These are phyloP conservation scores for Fusarium veterinarium DNA, from an alignment of 2,329 filamentous ascomycete species.

Conservation along the genomic window DNA sequence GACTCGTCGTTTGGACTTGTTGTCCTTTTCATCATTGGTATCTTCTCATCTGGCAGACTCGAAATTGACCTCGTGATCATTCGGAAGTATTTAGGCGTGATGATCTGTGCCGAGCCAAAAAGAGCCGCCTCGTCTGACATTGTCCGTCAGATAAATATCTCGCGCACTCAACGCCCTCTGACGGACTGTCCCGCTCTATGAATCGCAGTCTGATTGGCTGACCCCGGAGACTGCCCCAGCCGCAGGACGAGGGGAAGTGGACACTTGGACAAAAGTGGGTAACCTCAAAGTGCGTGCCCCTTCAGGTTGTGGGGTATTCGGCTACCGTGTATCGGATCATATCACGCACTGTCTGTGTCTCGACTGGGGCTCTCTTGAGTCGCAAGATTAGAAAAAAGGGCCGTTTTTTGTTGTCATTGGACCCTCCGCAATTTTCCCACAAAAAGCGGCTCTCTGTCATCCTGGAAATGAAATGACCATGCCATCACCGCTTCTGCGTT, in stretches of 20 bases:
- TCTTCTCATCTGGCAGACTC: background rate
- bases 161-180: constrained; percentile 28
- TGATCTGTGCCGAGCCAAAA: constrained; percentile 26
- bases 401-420: constrained; percentile 23
- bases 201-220: constrained; percentile 11
- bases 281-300: constrained; percentile 1
- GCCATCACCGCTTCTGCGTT: constrained; percentile 31
- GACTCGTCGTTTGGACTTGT: background rate
- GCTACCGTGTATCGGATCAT: background rate
- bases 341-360: constrained; percentile 12
- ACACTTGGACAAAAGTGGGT: constrained; percentile 1
- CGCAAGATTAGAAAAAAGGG: constrained; percentile 13
- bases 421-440: constrained; percentile 27
- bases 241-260: constrained; percentile 45
- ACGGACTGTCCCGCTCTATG: constrained; percentile 28
- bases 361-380: constrained; percentile 8
- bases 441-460: constrained; percentile 30
- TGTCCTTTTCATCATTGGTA: background rate
- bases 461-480: constrained; percentile 6
- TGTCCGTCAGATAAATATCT: constrained; percentile 27
- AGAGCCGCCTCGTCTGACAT: constrained; percentile 36
- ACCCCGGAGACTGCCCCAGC: constrained; percentile 37
- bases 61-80: constrained; percentile 2
- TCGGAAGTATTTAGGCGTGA: constrained; percentile 14
- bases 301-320: constrained; percentile 33